Conservation (phyloP, 1,284 basidiomycete species). For the Ganoderma leucocontextum region DNA sequence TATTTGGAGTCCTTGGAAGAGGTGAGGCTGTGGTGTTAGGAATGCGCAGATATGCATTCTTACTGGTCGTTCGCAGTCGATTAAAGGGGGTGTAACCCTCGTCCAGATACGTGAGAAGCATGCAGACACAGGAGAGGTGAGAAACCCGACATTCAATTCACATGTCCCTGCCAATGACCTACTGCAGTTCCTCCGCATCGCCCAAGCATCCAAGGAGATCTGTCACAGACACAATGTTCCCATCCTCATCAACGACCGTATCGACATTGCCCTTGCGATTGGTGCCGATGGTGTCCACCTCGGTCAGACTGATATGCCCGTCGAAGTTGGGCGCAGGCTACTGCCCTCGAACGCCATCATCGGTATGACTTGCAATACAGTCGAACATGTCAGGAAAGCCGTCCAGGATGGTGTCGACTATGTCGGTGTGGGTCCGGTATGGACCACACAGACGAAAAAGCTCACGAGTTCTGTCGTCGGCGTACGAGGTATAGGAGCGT, state of each 20-base stretch:
- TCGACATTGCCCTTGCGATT: slow-evolving; percentile 87
- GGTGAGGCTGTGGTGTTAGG: slow-evolving; percentile 47
- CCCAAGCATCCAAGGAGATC: slow-evolving; percentile 73
- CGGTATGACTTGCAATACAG: slow-evolving; percentile 82
- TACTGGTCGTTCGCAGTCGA: slow-evolving; percentile 56
- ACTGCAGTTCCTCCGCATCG: slow-evolving; percentile 83
- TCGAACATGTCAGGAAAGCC: slow-evolving; percentile 68
- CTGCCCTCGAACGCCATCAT: slow-evolving; percentile 80
- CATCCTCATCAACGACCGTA: slow-evolving; percentile 91
- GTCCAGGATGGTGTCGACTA: slow-evolving; percentile 78
- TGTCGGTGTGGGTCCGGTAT: slow-evolving; percentile 87
- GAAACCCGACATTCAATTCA: slow-evolving; percentile 20
- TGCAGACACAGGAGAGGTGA: slow-evolving; percentile 79
- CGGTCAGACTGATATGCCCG: slow-evolving; percentile 91
- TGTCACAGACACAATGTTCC: slow-evolving; percentile 87
- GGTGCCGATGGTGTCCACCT: slow-evolving; percentile 87
- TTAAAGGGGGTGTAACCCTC: slow-evolving; percentile 88
- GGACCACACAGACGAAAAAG: slow-evolving; percentile 79
- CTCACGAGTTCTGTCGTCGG: slow-evolving; percentile 67
- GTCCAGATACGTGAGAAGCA: slow-evolving; percentile 92
- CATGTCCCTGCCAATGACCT: too few relatives aligned
- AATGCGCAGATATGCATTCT: slow-evolving; percentile 12
- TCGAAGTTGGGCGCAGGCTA: slow-evolving; percentile 71
- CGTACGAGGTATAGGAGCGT: slow-evolving; percentile 68
- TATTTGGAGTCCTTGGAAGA: slow-evolving; percentile 84